Percentiles rank a stretch among this genome's conserved stretches.
Evolutionary conservation across 192 early-diverging fungal species (phyloP).

Genomic region (Oehlia diaphana): DNA sequence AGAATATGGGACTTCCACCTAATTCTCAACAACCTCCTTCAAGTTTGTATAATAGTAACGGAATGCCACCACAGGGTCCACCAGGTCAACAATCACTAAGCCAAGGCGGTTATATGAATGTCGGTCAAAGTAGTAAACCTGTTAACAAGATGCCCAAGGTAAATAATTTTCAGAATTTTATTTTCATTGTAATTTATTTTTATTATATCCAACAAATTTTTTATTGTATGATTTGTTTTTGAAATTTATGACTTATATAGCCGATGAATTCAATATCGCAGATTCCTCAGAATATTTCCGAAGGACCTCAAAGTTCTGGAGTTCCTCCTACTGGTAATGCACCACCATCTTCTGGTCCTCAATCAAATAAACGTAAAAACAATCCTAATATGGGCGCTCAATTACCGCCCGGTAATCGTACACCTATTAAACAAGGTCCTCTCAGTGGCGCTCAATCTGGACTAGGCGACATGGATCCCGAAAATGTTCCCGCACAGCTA

Average conservation of each 20-base stretch:
- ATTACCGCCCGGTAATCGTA: slow-evolving; percentile 17
- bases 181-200: not conserved
- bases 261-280: slow-evolving; percentile 1
- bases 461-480: slow-evolving; percentile 77
- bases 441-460: slow-evolving; percentile 26
- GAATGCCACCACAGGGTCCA: slow-evolving; percentile 31
- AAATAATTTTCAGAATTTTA: not conserved
- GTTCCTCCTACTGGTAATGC: slow-evolving; percentile 27
- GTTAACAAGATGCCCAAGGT: slow-evolving; percentile 28
- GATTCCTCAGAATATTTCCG: slow-evolving; percentile 23
- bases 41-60: slow-evolving; percentile 44
- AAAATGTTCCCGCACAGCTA: slow-evolving; percentile 67
- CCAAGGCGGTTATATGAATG: slow-evolving; percentile 5
- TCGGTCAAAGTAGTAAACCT: slow-evolving; percentile 17
- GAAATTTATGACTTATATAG: too few relatives aligned
- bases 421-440: slow-evolving; percentile 35
- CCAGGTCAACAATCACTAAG: slow-evolving; percentile 24
- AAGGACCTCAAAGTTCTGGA: slow-evolving; percentile 20
- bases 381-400: slow-evolving; percentile 22
- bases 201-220: not conserved
- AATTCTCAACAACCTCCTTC: slow-evolving; percentile 47
- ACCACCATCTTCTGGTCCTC: slow-evolving; percentile 5
- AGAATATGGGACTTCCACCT: slow-evolving; percentile 46
- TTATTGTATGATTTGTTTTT: not conserved
- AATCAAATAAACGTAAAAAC: slow-evolving; percentile 21